A percentile compares a stretch with the other conserved stretches of the same genome.
Evolutionary conservation across 2,329 filamentous ascomycete species (phyloP).

Genomic region (Microdochium nivale): DNA sequence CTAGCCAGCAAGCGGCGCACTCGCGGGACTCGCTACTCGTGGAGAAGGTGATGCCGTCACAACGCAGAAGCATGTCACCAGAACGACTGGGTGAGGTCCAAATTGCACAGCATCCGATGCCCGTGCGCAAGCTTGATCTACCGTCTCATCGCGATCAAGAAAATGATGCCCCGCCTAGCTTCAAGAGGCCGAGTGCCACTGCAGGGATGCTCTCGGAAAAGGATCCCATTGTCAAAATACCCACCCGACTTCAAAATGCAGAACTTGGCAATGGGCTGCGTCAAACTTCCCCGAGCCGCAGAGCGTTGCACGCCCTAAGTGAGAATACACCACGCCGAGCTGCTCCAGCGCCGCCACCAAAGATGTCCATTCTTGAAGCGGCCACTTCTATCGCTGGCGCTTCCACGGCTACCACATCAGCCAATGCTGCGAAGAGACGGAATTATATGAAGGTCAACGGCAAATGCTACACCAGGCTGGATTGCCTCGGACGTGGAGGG

Average conservation of each 20-base stretch:
- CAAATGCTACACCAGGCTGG: constrained; percentile 81
- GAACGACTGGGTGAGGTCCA: constrained; percentile 22
- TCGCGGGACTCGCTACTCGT: neutral
- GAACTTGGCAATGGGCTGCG: constrained; percentile 26
- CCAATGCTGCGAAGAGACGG: constrained; percentile 65
- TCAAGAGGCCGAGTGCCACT: constrained; percentile 52
- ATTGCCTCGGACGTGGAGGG: constrained; percentile 84
- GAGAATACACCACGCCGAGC: constrained; percentile 69
- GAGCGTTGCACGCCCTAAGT: constrained; percentile 42
- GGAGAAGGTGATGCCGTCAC: neutral
- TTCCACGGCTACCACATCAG: constrained; percentile 65
- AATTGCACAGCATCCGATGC: constrained; percentile 49
- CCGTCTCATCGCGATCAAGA: constrained; percentile 70
- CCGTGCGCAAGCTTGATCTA: constrained; percentile 45
- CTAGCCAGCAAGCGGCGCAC: neutral
- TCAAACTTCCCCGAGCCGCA: constrained; percentile 44
- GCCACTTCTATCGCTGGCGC: constrained; percentile 79
- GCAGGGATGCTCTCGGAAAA: constrained; percentile 47
- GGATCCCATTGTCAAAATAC: constrained; percentile 37
- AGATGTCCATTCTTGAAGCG: constrained; percentile 93
- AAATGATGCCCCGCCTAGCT: constrained; percentile 67
- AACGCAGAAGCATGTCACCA: neutral
- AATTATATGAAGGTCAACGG: constrained; percentile 84
- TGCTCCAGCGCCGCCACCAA: constrained; percentile 77
- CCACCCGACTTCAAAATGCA: constrained; percentile 38